These are phyloP conservation scores for Suillus americanus DNA, from an alignment of 768 basidiomycete genomes.

Conservation along the genomic window DNA sequence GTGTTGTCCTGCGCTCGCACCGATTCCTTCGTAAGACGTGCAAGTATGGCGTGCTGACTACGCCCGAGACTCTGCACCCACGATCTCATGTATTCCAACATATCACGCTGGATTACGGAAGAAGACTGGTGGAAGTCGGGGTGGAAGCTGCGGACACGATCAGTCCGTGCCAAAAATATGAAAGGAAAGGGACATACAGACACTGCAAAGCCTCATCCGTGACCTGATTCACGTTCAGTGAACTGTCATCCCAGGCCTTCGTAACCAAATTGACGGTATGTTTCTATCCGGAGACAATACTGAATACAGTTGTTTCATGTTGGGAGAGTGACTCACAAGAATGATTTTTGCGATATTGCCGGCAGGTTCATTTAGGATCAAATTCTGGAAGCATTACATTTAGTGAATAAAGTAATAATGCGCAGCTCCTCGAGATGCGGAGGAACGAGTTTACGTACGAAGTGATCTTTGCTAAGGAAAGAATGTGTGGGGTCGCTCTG, in stretches of 20 bases:
- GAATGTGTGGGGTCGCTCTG: constrained; percentile 88
- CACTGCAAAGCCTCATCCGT: constrained; percentile 66
- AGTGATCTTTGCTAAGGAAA: constrained; percentile 87
- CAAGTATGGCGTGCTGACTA: constrained; percentile 48
- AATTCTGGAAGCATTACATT: constrained; percentile 44
- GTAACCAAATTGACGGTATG: constrained; percentile 68
- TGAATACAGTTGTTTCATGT: background rate
- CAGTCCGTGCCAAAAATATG: background rate
- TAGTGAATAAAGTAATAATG: background rate
- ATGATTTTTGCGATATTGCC: constrained; percentile 71
- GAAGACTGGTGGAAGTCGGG: constrained; percentile 72
- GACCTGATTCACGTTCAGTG: constrained; percentile 52
- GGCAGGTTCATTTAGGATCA: constrained; percentile 82
- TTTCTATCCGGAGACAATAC: constrained; percentile 34
- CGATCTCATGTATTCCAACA: constrained; percentile 64
- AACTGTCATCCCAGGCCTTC: constrained; percentile 79
- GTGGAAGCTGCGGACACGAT: constrained; percentile 58
- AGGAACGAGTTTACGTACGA: constrained; percentile 48
- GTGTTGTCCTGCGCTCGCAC: constrained; percentile 76
- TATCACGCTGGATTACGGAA: constrained; percentile 71
- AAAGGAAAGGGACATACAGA: constrained; percentile 43
- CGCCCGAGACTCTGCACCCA: constrained; percentile 59
- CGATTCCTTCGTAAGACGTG: constrained; percentile 60
- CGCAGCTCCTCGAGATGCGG: constrained; percentile 10
- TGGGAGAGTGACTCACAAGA: constrained; percentile 43